Conservation (phyloP, 768 basidiomycete species). For the Lactarius akahatsu region DNA sequence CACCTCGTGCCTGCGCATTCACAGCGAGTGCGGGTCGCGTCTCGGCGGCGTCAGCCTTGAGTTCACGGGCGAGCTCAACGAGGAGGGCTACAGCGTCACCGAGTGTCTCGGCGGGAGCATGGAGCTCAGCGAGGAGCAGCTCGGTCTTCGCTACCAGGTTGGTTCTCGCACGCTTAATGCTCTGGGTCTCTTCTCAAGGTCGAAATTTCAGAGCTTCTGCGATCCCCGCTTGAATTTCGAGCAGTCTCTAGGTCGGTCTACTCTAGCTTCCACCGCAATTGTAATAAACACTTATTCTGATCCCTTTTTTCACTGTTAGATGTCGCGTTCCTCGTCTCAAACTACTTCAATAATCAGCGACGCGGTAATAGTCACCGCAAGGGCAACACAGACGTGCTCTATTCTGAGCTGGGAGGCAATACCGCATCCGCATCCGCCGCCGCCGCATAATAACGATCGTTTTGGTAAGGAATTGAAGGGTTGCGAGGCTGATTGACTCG, state of each 20-base stretch:
- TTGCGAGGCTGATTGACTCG: background rate
- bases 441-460: background rate
- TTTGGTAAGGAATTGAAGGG: background rate
- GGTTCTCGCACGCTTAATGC: conserved; percentile 22
- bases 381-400: conserved; percentile 34
- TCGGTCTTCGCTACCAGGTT: conserved; percentile 88
- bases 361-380: conserved; percentile 25
- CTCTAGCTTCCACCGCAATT: background rate
- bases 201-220: conserved; percentile 66
- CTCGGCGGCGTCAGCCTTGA: conserved; percentile 86
- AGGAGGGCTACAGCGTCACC: conserved; percentile 63
- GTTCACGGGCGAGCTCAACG: conserved; percentile 88
- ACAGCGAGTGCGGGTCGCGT: conserved; percentile 66
- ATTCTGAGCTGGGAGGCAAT: conserved; percentile 36
- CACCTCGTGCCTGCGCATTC: conserved; percentile 77
- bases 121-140: conserved; percentile 85
- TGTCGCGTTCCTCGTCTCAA: conserved; percentile 83
- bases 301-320: conserved; percentile 42
- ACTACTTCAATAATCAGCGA: conserved; percentile 72
- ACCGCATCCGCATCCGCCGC: conserved; percentile 17
- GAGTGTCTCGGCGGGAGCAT: conserved; percentile 97
- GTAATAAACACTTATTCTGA: background rate
- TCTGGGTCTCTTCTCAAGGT: background rate
- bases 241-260: conserved; percentile 77
- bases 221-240: conserved; percentile 94